Percentiles rank a stretch among this genome's conserved stretches.
Evolutionary conservation across 805 yeast genomes (phyloP).

Genomic region (Candida tammaniensis): DNA sequence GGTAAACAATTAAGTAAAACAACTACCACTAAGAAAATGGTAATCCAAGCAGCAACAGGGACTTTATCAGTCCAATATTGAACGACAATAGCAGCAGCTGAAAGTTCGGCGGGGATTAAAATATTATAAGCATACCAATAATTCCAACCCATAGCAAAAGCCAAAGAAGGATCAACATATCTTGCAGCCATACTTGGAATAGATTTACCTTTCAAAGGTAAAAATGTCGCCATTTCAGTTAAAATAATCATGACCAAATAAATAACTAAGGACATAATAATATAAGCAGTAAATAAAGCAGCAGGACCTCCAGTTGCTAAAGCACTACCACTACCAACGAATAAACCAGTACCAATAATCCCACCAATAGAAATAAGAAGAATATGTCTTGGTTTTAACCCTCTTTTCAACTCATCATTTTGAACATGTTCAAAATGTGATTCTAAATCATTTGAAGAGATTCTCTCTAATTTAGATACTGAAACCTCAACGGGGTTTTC

Average conservation of each 20-base stretch:
- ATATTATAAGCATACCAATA: constrained; percentile 35
- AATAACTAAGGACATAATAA: constrained; percentile 17
- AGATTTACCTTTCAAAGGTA: constrained; percentile 14
- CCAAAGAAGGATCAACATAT: constrained; percentile 15
- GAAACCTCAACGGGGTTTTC: too few relatives aligned
- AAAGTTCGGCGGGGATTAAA: constrained; percentile 35
- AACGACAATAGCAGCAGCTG: constrained; percentile 35
- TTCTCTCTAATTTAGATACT: constrained; percentile 24
- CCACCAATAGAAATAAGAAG: constrained; percentile 83
- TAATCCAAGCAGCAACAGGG: constrained; percentile 38
- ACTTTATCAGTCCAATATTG: constrained; percentile 34
- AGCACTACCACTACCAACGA: constrained; percentile 36
- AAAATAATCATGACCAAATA: constrained; percentile 13
- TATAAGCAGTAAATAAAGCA: constrained; percentile 34
- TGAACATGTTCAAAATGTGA: background rate
- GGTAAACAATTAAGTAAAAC: constrained; percentile 26
- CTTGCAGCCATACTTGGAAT: constrained; percentile 10
- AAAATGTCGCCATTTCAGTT: constrained; percentile 15
- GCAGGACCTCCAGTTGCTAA: constrained; percentile 36
- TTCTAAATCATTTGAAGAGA: constrained; percentile 19
- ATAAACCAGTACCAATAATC: constrained; percentile 76
- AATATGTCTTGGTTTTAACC: constrained; percentile 50
- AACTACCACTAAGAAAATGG: constrained; percentile 27
- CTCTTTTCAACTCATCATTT: constrained; percentile 18
- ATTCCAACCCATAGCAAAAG: constrained; percentile 35